Conservation (phyloP, 2,329 filamentous ascomycete species). For the Cladosporium phlei region DNA sequence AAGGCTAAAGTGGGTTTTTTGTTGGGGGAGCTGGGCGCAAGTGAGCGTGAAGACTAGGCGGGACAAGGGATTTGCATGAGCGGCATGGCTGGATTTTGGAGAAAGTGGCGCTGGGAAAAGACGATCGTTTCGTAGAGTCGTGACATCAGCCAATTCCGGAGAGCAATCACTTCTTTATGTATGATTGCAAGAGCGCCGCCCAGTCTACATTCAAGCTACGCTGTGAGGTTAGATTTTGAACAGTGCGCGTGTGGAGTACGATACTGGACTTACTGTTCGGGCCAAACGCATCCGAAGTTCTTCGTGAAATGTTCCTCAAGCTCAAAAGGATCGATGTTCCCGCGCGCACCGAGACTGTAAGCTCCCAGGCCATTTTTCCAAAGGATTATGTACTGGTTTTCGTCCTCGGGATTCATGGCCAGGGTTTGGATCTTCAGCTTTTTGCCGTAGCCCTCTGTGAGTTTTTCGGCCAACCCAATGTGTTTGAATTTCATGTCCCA, state of each 20-base stretch:
- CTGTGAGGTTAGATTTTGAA: no score
- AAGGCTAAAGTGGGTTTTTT: neutral
- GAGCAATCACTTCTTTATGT: no score
- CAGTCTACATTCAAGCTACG: no score
- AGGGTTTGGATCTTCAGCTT: slow-evolving; percentile 5
- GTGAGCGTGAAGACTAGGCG: neutral
- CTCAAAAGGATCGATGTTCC: slow-evolving; percentile 3
- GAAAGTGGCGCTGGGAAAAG: no score
- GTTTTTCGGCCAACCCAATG: neutral
- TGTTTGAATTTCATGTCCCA: slow-evolving; percentile 12
- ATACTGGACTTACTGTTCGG: neutral
- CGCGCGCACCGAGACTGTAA: slow-evolving; percentile 1
- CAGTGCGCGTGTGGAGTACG: no score
- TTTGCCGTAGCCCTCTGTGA: slow-evolving; percentile 4
- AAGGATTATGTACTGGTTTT: slow-evolving; percentile 3
- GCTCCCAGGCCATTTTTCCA: slow-evolving; percentile 12
- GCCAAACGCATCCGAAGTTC: slow-evolving; percentile 9
- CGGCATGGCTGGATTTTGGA: no score
- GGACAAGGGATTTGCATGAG: no score
- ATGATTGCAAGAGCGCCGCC: no score
- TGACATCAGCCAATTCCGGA: no score
- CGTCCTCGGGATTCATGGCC: slow-evolving; percentile 12
- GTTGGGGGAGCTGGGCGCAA: neutral
- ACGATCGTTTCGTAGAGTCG: no score
- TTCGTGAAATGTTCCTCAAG: slow-evolving; percentile 5